These are phyloP conservation scores for Globisporangium yorkense DNA, from an alignment of 352 stramenopile species.

Conservation along the genomic window DNA sequence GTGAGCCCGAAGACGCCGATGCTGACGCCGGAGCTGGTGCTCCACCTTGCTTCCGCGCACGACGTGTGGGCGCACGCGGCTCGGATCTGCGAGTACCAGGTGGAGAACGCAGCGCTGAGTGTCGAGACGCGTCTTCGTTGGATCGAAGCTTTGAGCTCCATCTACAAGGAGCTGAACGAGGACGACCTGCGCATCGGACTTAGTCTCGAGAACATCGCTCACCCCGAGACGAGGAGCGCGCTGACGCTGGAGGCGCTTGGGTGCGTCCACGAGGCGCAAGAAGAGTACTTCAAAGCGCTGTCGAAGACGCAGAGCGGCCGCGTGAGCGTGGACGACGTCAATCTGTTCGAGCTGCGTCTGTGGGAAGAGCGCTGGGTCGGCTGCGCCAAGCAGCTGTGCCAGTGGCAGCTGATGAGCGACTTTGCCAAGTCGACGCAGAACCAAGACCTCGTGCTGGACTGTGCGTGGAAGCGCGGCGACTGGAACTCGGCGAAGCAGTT, in stretches of 20 bases:
- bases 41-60: constrained; percentile 79
- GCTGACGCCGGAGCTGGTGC: constrained; percentile 77
- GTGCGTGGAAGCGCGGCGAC: constrained; percentile 89
- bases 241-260: constrained; percentile 78
- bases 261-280: constrained; percentile 80
- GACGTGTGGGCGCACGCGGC: constrained; percentile 73
- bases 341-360: constrained; percentile 78
- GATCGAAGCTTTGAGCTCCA: constrained; percentile 78
- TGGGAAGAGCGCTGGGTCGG: constrained; percentile 91
- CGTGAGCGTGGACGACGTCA: constrained; percentile 76
- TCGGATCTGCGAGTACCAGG: constrained; percentile 79
- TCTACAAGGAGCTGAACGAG: constrained; percentile 87
- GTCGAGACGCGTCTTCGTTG: constrained; percentile 74
- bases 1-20: constrained; percentile 51
- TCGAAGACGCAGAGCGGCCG: constrained; percentile 69
- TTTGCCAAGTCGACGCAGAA: constrained; percentile 90
- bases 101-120: constrained; percentile 60
- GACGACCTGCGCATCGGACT: constrained; percentile 77
- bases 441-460: constrained; percentile 90
- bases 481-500: constrained; percentile 85
- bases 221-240: constrained; percentile 66
- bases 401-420: constrained; percentile 92
- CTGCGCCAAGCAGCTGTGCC: constrained; percentile 87
- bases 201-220: constrained; percentile 67
- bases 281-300: constrained; percentile 83